Base-by-base conservation (phyloP, 768 basidiomycete genomes). In the Rhodotorula diobovata region DNA sequence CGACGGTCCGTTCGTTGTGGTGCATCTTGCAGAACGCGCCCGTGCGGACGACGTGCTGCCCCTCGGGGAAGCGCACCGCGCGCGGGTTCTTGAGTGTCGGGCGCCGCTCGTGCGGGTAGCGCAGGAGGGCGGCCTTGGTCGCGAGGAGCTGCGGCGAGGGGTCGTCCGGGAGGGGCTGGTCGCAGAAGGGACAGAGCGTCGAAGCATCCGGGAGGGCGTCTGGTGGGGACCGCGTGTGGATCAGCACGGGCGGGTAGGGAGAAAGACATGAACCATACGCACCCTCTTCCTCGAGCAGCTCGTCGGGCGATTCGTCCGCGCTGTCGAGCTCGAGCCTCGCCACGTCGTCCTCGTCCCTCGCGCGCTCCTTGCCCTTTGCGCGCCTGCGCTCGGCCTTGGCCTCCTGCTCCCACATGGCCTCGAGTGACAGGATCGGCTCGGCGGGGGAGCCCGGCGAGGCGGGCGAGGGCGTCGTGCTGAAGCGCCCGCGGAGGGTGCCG, bases 151-250 rank as follows among this genome's bases (percentile, higher is more conserved):
- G 64, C 1, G n/a, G 16, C 1, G 73, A 66, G 3, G 71, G 77
- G 0, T 59, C 6, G 32, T 39, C 6, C 16, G 77, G 77, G 3
- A 78, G 46, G 0, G n/a, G 25, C 20, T 11, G 46, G 62, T 73
- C 67, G 67, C 77, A 78, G 67, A 78, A 76, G 16, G 77, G 77
- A 34, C 77, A 78, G 21, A 77, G 70, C 15, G 63, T 62, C 25
- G 51, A 56, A 1, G 63, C 43, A 59, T 74, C 73, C 60, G 58
- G 30, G 30, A n/a, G 23, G 1, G 18, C 60, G 14, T 53, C 69
- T 71, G 65, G 37, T 12, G 30, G 28, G 28, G 4, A n/a, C n/a
- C 6, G 21, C 10, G 30, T 37, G 28, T 28, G 30, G 4, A 4
- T 25, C 21, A 32, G 21, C 10, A 35, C 6, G 16, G 10, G 28